Evolutionary conservation across 192 early-diverging fungal genomes (phyloP).

Genomic region (Spizellomyces sp.): DNA sequence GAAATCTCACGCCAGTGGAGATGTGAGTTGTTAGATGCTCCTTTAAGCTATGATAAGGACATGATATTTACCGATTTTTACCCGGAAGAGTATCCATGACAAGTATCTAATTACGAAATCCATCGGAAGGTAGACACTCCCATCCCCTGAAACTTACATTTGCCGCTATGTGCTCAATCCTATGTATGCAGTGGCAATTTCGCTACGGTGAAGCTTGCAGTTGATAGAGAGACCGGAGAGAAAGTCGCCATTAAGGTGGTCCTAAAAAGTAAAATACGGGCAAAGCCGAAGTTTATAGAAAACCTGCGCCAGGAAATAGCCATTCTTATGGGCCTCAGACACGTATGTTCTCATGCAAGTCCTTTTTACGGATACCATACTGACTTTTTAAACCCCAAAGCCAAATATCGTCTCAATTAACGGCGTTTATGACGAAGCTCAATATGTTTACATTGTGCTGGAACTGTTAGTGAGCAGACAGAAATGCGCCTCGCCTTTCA

Average conservation of each 20-base stretch:
- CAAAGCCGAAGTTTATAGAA: constrained; percentile 62
- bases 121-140: constrained; percentile 1
- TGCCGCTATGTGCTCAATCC: not conserved
- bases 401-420: constrained; percentile 70
- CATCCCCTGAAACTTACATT: too few species aligned
- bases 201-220: constrained; percentile 66
- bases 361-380: not conserved
- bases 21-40: too few species aligned
- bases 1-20: too few species aligned
- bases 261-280: constrained; percentile 55
- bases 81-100: constrained; percentile 24
- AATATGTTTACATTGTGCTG: constrained; percentile 74
- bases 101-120: constrained; percentile 18
- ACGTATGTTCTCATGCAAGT: constrained; percentile 18
- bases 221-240: constrained; percentile 58
- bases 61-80: too few species aligned
- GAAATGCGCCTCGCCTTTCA: constrained; percentile 17
- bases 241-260: constrained; percentile 76
- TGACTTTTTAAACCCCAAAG: not conserved
- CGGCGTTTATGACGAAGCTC: constrained; percentile 60
- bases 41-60: too few species aligned
- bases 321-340: constrained; percentile 61
- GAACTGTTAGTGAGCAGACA: constrained; percentile 51
- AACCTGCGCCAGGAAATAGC: constrained; percentile 68
- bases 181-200: constrained; percentile 59